Evolutionary conservation across 371 early-diverging fungal species (phyloP).

Genomic region (Apophysomyces elegans): DNA sequence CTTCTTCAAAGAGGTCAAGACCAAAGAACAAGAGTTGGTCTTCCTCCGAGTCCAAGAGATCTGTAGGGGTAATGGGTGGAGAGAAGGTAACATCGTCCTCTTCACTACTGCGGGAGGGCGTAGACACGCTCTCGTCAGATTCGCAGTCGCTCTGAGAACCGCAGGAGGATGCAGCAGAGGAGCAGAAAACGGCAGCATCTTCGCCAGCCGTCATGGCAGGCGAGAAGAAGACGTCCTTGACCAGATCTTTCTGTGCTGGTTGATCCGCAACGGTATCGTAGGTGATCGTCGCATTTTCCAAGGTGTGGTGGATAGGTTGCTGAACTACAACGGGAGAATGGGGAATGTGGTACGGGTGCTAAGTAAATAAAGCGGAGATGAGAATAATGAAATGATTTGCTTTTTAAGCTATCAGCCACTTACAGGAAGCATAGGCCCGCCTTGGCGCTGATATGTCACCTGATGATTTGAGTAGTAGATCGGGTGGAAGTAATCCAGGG

Average conservation of each 20-base stretch:
- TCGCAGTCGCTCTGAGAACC: constrained; percentile 32
- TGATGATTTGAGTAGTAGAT: constrained; percentile 8
- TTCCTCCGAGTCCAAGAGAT: constrained; percentile 28
- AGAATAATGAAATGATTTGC: constrained; percentile 8
- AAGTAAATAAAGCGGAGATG: constrained; percentile 11
- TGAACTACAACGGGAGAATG: constrained; percentile 13
- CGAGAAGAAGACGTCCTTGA: constrained; percentile 54
- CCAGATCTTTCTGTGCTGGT: constrained; percentile 39
- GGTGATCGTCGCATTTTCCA: constrained; percentile 54
- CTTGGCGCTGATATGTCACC: constrained; percentile 11
- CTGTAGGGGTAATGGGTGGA: constrained; percentile 29
- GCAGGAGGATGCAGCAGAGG: constrained; percentile 23
- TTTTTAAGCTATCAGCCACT: constrained; percentile 9
- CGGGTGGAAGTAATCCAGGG: constrained; percentile 7
- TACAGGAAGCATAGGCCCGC: constrained; percentile 10
- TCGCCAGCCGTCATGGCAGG: constrained; percentile 36
- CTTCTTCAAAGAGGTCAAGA: constrained; percentile 17
- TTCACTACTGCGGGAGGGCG: constrained; percentile 14
- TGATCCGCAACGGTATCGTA: constrained; percentile 39
- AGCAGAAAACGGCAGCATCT: constrained; percentile 17
- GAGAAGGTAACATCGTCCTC: constrained; percentile 11
- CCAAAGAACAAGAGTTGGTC: constrained; percentile 37
- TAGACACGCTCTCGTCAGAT: constrained; percentile 19
- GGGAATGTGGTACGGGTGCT: constrained; percentile 13
- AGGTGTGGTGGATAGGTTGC: constrained; percentile 48